Percentiles rank a stretch among this genome's conserved stretches.
phyloP scores from a whole-genome alignment of 2,329 filamentous ascomycete genomes.

The Orbilia oligospora region DNA sequence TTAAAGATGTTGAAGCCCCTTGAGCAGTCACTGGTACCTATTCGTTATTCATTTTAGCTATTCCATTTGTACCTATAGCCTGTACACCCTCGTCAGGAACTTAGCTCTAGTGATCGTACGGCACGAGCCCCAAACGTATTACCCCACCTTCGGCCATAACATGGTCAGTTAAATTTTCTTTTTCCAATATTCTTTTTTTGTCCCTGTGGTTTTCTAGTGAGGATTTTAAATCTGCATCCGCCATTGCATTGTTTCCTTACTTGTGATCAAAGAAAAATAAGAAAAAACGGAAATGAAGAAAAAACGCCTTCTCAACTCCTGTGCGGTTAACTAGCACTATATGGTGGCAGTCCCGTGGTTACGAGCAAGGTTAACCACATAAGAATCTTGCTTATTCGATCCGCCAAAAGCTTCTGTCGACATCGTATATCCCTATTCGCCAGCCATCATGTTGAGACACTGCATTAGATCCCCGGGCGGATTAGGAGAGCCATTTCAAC shows the following conservation, averaged over 20 bases:
- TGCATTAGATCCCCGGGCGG: not conserved
- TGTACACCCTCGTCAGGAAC: not conserved
- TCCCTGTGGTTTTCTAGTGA: not conserved
- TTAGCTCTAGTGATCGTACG: not conserved
- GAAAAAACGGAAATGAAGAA: not conserved
- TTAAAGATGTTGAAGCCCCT: not conserved
- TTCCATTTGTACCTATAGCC: not conserved
- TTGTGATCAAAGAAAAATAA: not conserved
- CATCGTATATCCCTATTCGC: constrained; percentile 14
- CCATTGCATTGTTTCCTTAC: constrained; percentile 8
- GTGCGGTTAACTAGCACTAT: constrained; percentile 16
- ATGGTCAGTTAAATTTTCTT: not conserved
- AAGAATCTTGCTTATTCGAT: not conserved
- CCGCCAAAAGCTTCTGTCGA: not conserved
- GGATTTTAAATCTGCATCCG: constrained; percentile 19
- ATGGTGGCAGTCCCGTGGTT: not conserved
- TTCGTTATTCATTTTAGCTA: not conserved
- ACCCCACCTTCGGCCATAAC: not conserved
- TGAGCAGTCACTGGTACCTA: not conserved
- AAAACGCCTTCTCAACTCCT: constrained; percentile 1
- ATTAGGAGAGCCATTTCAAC: not conserved
- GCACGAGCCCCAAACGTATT: constrained; percentile 11
- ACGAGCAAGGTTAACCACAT: not conserved
- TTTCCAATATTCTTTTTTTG: not conserved
- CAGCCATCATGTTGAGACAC: not conserved